Evolutionary conservation across 192 early-diverging fungal genomes (phyloP), one percentile per base, ranked within the genome.

Genomic region (Podila epicladia): DNA sequence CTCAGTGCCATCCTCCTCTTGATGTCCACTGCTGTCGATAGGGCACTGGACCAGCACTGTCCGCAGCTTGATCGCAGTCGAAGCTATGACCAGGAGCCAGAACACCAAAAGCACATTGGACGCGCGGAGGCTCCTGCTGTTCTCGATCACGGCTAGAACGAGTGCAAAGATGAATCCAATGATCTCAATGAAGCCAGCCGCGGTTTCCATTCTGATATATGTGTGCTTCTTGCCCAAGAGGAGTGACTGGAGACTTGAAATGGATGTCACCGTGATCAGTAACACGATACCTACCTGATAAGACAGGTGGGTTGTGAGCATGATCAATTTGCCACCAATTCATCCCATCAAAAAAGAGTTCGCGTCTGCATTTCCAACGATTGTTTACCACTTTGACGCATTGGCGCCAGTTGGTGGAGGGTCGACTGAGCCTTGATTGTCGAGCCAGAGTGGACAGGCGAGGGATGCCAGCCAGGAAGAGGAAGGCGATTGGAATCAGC

Each of bases 21-120:
- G 41, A 2, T 63, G 22, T 20, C 41, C 17, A 79, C 82, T 59
- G 82, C 82, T 60, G 83, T 65, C 69, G 69, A 67, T 24, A 73
- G 70, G 68, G 62, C 64, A 53, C 73, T 72, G 73, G 28, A 87
- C 33, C 32, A 71, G 70, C 35, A 74, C 48, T 41, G 87, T 87
- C 8, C 89, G 74, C 24, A 91, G 55, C 22, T 74, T 83, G 58
- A 86, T 70, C 17, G 38, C 37, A 9, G 69, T 53, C 15, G 58
- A 29, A 28, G 76, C 28, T 19, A 82, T 24, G 13, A 45, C 63
- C 7, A 83, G 67, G 33, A 90, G 68, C 87, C 87, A 90, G 62
- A 84, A 89, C 48, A 93, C 71, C 9, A 90, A 71, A 5, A 93
- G 87, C 13, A 85, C 74, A 11, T 84, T 82, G 7, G 89, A 89